These are phyloP conservation scores for Eremothecium coryli DNA, from an alignment of 1,139 yeast species.

Conservation along the genomic window DNA sequence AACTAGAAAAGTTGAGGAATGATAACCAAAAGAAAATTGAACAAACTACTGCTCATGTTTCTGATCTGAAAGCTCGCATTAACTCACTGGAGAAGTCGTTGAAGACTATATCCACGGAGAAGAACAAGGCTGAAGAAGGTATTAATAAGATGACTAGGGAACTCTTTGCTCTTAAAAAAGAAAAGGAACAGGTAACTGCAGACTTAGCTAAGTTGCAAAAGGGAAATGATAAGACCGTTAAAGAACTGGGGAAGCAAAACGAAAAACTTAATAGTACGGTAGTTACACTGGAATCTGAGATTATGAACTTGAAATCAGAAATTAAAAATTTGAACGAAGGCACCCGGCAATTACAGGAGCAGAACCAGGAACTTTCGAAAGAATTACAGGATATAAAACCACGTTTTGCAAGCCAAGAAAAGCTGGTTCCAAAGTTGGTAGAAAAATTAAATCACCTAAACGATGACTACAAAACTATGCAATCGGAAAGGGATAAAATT, in stretches of 20 bases:
- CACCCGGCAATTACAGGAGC: conserved; percentile 9
- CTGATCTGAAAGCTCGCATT: conserved; percentile 11
- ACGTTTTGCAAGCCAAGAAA: conserved; percentile 23
- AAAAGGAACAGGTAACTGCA: conserved; percentile 46
- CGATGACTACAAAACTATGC: conserved; percentile 24
- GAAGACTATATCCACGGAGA: conserved; percentile 30
- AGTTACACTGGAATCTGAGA: conserved; percentile 16
- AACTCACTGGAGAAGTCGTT: conserved; percentile 16
- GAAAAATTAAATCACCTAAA: conserved; percentile 33
- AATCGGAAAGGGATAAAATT: conserved; percentile 7
- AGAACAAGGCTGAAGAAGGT: conserved; percentile 72
- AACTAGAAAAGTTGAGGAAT: conserved; percentile 1
- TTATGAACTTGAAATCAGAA: conserved; percentile 12
- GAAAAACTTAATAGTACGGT: conserved; percentile 18
- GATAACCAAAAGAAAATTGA: conserved; percentile 6
- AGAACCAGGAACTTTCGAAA: conserved; percentile 15
- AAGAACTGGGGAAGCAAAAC: conserved; percentile 29
- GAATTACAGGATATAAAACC: conserved; percentile 25
- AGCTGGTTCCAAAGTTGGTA: conserved; percentile 30
- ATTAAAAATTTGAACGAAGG: conserved; percentile 7
- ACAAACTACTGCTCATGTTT: conserved; percentile 7
- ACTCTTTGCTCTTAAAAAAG: conserved; percentile 54
- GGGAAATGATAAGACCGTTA: conserved; percentile 28
- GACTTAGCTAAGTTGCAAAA: conserved; percentile 37
- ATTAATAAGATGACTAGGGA: conserved; percentile 87